Evolutionary conservation across 176 grass and related monocot genomes (phyloP), one percentile per base, ranked within the genome.

Genomic region (Lolium perenne): DNA sequence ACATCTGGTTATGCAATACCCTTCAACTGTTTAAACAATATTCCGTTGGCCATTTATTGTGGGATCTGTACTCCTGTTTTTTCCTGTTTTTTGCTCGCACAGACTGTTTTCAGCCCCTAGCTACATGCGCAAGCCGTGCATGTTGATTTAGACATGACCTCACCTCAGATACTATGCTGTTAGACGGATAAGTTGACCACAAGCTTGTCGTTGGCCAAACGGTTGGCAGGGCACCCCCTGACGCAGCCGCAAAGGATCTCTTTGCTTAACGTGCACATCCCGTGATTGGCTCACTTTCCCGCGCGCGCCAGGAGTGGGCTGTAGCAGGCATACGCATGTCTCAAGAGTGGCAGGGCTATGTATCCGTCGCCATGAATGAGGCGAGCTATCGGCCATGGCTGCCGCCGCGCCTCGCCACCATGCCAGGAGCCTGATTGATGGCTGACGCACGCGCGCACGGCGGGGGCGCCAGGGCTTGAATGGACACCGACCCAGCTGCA

Each of bases 391-490:
- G 0, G 6, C 7, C 14, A 38, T 17, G 17, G 67, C 68, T 17
- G 76, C 75, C 53, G 53, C 40, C 49, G 13, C 25, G 18, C 29
- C 32, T 35, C 32, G 32, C 32, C 32, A 66, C 32, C 32, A 66
- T 60, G 53, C 8, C 48, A 71, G 38, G 77, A 79, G 64, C 17
- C 45, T n/a, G 67, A 21, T 23, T 71, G 67, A 40, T 43, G 68
- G 86, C 76, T 75, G 87, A 89, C 82, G 87, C 57, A 65, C 55
- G 10, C 67, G 23, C 41, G 51, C 51, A 17, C 51, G 51, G 51
- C 0, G 51, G 15, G 51, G 13, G 15, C 16, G 50, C 51, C 51
- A 54, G 63, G 7, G 73, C 25, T 76, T 76, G 25, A 76, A 76
- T 76, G 73, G 25, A 48, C 49, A 76, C 14, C 73, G 8, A 55